Conservation (phyloP, 2,329 filamentous ascomycete genomes). For the Aspergillus proliferans region DNA sequence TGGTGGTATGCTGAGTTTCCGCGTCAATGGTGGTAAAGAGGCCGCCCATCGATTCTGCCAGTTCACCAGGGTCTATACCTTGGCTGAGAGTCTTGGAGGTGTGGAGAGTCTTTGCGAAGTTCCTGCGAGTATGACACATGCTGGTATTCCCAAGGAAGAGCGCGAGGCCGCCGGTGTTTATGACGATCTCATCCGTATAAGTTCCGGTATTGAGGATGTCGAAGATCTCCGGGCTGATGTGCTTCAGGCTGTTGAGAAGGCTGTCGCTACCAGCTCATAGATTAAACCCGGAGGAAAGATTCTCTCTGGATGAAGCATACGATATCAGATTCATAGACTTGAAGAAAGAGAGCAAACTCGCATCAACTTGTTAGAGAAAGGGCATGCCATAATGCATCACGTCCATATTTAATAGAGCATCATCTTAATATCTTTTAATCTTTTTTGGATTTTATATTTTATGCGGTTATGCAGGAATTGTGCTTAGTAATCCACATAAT, state of each 20-base stretch:
- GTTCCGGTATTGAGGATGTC: conserved; percentile 88
- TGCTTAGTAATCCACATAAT: conserved; percentile 1
- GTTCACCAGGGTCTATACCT: conserved; percentile 78
- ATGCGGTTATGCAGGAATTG: neutral
- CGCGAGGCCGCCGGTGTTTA: conserved; percentile 89
- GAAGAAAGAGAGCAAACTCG: no score
- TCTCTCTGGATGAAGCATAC: neutral
- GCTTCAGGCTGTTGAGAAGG: conserved; percentile 72
- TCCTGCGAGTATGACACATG: conserved; percentile 93
- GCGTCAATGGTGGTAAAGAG: conserved; percentile 75
- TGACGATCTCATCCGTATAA: conserved; percentile 87
- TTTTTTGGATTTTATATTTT: neutral
- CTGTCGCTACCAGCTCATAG: conserved; percentile 51
- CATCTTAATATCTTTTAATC: conserved; percentile 1
- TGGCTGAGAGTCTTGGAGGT: conserved; percentile 87
- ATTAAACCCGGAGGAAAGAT: conserved; percentile 5
- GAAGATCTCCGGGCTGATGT: conserved; percentile 79
- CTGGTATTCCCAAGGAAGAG: conserved; percentile 84
- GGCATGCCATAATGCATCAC: no score
- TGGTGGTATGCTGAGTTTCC: conserved; percentile 96
- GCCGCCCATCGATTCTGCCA: conserved; percentile 93
- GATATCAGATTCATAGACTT: conserved; percentile 32
- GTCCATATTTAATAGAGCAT: neutral
- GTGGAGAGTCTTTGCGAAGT: conserved; percentile 90
- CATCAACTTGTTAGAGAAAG: no score